These are phyloP conservation scores for Luvunga scandens DNA, from an alignment of 345 rosid genomes.

Conservation along the genomic window DNA sequence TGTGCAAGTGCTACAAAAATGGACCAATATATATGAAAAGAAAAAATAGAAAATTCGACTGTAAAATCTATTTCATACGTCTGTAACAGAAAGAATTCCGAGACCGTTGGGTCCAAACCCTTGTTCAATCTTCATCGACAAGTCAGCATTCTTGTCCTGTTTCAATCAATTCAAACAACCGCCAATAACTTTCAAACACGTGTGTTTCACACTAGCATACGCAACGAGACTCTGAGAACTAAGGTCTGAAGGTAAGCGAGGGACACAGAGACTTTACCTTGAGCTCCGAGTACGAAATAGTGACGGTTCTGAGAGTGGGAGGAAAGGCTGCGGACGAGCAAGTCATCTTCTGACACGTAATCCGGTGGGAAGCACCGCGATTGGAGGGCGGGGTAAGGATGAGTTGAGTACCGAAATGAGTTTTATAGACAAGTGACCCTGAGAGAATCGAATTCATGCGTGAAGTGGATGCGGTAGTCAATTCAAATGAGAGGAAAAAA, in stretches of 20 bases:
- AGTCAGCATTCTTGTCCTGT: conserved; percentile 60
- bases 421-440: background rate
- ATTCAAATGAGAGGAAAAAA: background rate
- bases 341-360: conserved; percentile 40
- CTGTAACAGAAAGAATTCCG: conserved; percentile 72
- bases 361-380: conserved; percentile 14
- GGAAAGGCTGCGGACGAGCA: conserved; percentile 31
- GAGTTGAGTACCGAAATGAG: background rate
- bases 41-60: too few relatives aligned
- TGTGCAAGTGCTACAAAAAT: too few relatives aligned
- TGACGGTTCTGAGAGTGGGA: conserved; percentile 63
- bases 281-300: conserved; percentile 69
- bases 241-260: conserved; percentile 2
- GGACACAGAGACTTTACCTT: conserved; percentile 35
- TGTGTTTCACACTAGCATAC: background rate
- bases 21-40: too few relatives aligned
- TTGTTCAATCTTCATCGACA: conserved; percentile 69
- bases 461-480: background rate
- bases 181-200: background rate
- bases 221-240: too few relatives aligned
- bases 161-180: conserved; percentile 13
- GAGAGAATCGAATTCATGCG: conserved; percentile 4
- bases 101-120: conserved; percentile 88
- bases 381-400: conserved; percentile 9
- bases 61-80: conserved; percentile 32